phyloP scores from a whole-genome alignment of 352 stramenopile species.

The Phytophthora litchii region DNA sequence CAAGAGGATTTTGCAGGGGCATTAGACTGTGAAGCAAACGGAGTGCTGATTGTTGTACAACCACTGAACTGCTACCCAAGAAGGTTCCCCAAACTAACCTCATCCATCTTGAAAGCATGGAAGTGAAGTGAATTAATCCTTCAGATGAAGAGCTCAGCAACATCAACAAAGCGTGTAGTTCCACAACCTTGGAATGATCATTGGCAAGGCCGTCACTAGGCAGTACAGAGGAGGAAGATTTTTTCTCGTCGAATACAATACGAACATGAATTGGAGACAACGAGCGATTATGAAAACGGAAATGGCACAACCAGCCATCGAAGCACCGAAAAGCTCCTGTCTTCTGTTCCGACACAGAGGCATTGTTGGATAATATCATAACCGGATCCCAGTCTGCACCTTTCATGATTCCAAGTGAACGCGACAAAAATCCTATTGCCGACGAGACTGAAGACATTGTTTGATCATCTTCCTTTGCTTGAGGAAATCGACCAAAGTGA shows the following conservation, averaged over 20 bases:
- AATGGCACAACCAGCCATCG: conserved; percentile 83
- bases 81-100: conserved; percentile 55
- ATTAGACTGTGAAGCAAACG: conserved; percentile 60
- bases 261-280: conserved; percentile 93
- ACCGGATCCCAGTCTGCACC: conserved; percentile 15
- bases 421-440: conserved; percentile 27
- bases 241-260: conserved; percentile 89
- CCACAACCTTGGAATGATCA: conserved; percentile 30
- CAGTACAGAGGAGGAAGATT: background rate
- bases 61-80: conserved; percentile 44
- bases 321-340: conserved; percentile 54
- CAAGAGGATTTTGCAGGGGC: conserved; percentile 35
- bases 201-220: background rate
- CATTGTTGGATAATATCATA: conserved; percentile 15
- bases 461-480: background rate
- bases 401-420: conserved; percentile 27
- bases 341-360: conserved; percentile 1
- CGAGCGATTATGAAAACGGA: conserved; percentile 90
- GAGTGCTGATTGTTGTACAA: conserved; percentile 71
- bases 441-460: conserved; percentile 3
- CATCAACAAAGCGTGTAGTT: conserved; percentile 50
- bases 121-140: conserved; percentile 43
- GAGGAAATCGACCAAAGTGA: conserved; percentile 51
- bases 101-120: conserved; percentile 55
- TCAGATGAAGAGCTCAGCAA: conserved; percentile 58